These are phyloP conservation scores for Rosa multiflora DNA, from an alignment of 306 rosid genomes.

Conservation along the genomic window DNA sequence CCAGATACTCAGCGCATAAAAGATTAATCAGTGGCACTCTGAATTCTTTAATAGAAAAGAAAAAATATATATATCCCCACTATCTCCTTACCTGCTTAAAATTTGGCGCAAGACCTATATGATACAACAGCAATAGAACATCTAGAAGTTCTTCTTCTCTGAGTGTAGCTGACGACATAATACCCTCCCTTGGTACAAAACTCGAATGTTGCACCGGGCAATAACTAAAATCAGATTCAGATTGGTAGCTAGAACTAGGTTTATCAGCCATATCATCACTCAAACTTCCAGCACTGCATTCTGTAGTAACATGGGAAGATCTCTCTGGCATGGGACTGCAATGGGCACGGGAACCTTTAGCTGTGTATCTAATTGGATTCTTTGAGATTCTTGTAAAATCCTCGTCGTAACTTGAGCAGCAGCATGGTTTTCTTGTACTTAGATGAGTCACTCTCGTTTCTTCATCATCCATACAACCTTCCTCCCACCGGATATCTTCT, in stretches of 20 bases:
- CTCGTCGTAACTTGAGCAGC: conserved; percentile 79
- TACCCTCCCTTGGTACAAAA: conserved; percentile 65
- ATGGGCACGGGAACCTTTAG: conserved; percentile 69
- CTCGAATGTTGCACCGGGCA: conserved; percentile 49
- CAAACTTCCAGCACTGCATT: conserved; percentile 81
- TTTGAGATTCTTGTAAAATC: conserved; percentile 66
- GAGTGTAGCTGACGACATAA: conserved; percentile 61
- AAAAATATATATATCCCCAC: neutral
- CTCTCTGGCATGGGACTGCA: conserved; percentile 73
- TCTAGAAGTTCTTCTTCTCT: conserved; percentile 92
- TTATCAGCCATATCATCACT: conserved; percentile 82
- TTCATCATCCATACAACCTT: conserved; percentile 91
- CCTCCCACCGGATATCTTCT: conserved; percentile 83
- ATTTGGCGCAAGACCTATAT: conserved; percentile 85
- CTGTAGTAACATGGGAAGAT: conserved; percentile 77
- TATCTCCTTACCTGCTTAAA: conserved; percentile 77
- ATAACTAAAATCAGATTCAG: conserved; percentile 75
- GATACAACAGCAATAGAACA: conserved; percentile 75
- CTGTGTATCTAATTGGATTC: conserved; percentile 55
- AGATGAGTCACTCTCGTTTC: conserved; percentile 81
- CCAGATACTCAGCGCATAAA: neutral
- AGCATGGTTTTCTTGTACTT: conserved; percentile 82
- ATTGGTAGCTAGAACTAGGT: conserved; percentile 85
- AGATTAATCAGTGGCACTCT: neutral
- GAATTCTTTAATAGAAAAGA: neutral